A percentile compares a stretch with the other conserved stretches of the same genome.
These are phyloP conservation scores for Fusarium cicatricum DNA, from an alignment of 2,329 filamentous ascomycete species.

Conservation along the genomic window DNA sequence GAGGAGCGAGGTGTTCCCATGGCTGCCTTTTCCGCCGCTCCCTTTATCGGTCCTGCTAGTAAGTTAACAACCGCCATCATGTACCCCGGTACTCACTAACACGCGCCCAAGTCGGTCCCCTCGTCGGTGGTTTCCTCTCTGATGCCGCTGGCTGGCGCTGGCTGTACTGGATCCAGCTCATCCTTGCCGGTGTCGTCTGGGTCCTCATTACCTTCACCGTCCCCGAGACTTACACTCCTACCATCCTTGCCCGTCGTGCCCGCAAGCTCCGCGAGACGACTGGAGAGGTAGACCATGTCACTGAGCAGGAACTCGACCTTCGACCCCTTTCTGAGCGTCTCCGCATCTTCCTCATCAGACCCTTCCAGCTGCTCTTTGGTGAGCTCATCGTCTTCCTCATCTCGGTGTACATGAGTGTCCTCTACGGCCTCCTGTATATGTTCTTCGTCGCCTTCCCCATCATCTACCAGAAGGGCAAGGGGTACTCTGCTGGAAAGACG, in stretches of 20 bases:
- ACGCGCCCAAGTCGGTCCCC: slow-evolving; percentile 63
- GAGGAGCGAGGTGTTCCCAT: slow-evolving; percentile 88
- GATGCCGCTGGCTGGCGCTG: slow-evolving; percentile 80
- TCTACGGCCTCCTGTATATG: slow-evolving; percentile 80
- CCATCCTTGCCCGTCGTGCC: slow-evolving; percentile 75
- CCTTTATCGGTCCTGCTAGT: slow-evolving; percentile 81
- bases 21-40: slow-evolving; percentile 84
- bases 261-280: slow-evolving; percentile 75
- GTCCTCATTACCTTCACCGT: slow-evolving; percentile 85
- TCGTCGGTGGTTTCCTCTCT: slow-evolving; percentile 79
- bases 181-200: slow-evolving; percentile 75
- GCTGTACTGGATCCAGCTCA: slow-evolving; percentile 89
- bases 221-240: slow-evolving; percentile 87
- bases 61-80: slow-evolving; percentile 28
- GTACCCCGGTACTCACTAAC: slow-evolving; percentile 9
- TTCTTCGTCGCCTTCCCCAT: slow-evolving; percentile 76
- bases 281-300: slow-evolving; percentile 73
- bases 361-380: slow-evolving; percentile 84
- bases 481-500: slow-evolving; percentile 75
- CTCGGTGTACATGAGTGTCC: slow-evolving; percentile 83
- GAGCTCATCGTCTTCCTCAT: slow-evolving; percentile 89
- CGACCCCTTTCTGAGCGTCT: slow-evolving; percentile 74
- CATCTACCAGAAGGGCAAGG: slow-evolving; percentile 82
- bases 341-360: slow-evolving; percentile 78
- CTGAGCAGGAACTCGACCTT: slow-evolving; percentile 81